Evolutionary conservation across 2,329 filamentous ascomycete species (phyloP).

Genomic region (Colletotrichum siamense): DNA sequence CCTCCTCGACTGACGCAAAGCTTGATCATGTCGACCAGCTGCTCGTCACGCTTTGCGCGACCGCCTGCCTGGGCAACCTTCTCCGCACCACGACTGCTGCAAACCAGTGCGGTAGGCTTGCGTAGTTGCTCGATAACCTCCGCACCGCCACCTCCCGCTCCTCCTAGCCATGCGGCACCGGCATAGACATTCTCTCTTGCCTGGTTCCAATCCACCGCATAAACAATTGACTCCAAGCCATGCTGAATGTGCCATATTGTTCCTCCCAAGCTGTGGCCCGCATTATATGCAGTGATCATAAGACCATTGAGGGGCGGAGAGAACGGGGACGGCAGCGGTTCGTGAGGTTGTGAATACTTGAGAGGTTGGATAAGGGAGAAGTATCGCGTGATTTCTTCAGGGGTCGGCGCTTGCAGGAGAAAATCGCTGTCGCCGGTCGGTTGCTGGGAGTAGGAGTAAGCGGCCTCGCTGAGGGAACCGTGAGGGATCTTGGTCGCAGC

Average conservation of each 20-base stretch:
- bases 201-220: conserved; percentile 98
- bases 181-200: conserved; percentile 94
- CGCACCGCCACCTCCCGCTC: conserved; percentile 77
- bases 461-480: conserved; percentile 71
- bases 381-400: conserved; percentile 90
- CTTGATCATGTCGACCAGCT: conserved; percentile 82
- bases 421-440: conserved; percentile 58
- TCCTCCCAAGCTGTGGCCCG: conserved; percentile 92
- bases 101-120: conserved; percentile 92
- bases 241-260: conserved; percentile 99
- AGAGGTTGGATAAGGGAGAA: conserved; percentile 90
- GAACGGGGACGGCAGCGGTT: conserved; percentile 85
- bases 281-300: conserved; percentile 95
- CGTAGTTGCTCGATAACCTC: conserved; percentile 94
- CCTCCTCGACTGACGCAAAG: conserved; percentile 81
- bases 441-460: conserved; percentile 58
- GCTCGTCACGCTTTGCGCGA: conserved; percentile 82
- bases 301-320: conserved; percentile 89
- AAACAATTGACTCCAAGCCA: conserved; percentile 94
- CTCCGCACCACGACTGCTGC: conserved; percentile 83
- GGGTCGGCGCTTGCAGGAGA: conserved; percentile 72
- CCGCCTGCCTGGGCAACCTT: conserved; percentile 73
- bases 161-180: conserved; percentile 91
- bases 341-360: conserved; percentile 96
- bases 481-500: conserved; percentile 83